Conservation (phyloP, 1,284 basidiomycete species). For the Ceratorhiza oryzae-sativae region DNA sequence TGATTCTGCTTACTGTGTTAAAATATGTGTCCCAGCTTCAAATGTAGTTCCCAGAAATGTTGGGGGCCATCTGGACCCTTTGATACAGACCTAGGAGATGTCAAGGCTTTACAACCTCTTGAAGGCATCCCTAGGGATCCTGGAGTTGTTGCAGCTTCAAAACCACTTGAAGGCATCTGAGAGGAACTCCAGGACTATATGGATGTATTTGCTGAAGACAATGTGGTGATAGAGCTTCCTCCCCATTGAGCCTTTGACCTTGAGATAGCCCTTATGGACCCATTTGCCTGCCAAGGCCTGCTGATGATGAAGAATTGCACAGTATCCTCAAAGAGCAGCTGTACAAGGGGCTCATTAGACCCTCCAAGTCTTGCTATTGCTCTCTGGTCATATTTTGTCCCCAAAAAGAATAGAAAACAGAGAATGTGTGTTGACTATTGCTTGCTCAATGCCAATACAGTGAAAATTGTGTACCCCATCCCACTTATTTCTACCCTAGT, state of each 20-base stretch:
- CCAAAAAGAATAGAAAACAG: conserved; percentile 36
- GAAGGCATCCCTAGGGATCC: neutral
- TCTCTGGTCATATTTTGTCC: conserved; percentile 35
- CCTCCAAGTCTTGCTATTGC: conserved; percentile 31
- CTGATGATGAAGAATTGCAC: neutral
- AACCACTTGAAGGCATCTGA: neutral
- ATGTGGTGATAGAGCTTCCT: conserved; percentile 22
- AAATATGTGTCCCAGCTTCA: neutral
- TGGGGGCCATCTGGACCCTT: conserved; percentile 5
- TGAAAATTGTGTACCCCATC: conserved; percentile 39
- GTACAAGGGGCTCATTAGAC: conserved; percentile 26
- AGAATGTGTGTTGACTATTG: conserved; percentile 32
- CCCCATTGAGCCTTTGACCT: conserved; percentile 28
- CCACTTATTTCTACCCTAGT: conserved; percentile 39
- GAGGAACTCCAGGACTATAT: neutral
- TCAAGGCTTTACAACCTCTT: neutral
- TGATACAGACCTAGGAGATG: conserved; percentile 9
- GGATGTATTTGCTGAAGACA: neutral
- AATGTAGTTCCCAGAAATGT: conserved; percentile 1
- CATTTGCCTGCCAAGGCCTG: neutral
- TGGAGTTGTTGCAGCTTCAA: neutral
- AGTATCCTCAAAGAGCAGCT: conserved; percentile 32
- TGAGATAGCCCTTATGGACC: conserved; percentile 35
- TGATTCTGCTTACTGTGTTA: neutral
- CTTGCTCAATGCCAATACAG: conserved; percentile 8